Evolutionary conservation across 371 early-diverging fungal genomes (phyloP).

Genomic region (Chytridiales sp.): DNA sequence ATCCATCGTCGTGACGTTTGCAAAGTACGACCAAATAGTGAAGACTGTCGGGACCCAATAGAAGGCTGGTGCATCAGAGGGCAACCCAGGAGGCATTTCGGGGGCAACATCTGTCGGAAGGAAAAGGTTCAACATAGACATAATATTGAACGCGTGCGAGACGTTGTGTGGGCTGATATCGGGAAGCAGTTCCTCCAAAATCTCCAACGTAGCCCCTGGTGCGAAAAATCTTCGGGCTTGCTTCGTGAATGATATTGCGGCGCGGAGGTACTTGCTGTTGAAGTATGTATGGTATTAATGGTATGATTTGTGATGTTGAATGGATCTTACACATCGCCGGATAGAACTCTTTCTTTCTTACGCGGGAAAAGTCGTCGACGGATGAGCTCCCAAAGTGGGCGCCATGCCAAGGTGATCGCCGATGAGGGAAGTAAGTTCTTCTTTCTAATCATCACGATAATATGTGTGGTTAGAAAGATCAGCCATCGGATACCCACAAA

Average conservation of each 20-base stretch:
- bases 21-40: slow-evolving; percentile 72
- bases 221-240: slow-evolving; percentile 56
- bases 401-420: slow-evolving; percentile 65
- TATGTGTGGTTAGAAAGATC: too few relatives aligned
- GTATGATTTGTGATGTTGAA: background rate
- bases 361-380: slow-evolving; percentile 60
- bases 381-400: slow-evolving; percentile 67
- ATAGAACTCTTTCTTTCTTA: slow-evolving; percentile 59
- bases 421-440: slow-evolving; percentile 55
- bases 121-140: slow-evolving; percentile 61
- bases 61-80: slow-evolving; percentile 42
- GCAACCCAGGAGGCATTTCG: background rate
- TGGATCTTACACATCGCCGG: slow-evolving; percentile 27
- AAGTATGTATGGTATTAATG: slow-evolving; percentile 2
- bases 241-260: background rate
- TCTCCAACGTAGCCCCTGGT: slow-evolving; percentile 62
- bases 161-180: slow-evolving; percentile 58
- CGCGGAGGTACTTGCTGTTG: background rate
- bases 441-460: slow-evolving; percentile 50
- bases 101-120: slow-evolving; percentile 52
- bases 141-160: slow-evolving; percentile 53
- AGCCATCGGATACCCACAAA: too few relatives aligned
- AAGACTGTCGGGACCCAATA: slow-evolving; percentile 81
- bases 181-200: slow-evolving; percentile 72
- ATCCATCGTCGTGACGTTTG: slow-evolving; percentile 59